Percentiles rank a stretch among this genome's conserved stretches.
phyloP scores from a whole-genome alignment of 768 basidiomycete genomes.

The Panaeolus papilionaceus region DNA sequence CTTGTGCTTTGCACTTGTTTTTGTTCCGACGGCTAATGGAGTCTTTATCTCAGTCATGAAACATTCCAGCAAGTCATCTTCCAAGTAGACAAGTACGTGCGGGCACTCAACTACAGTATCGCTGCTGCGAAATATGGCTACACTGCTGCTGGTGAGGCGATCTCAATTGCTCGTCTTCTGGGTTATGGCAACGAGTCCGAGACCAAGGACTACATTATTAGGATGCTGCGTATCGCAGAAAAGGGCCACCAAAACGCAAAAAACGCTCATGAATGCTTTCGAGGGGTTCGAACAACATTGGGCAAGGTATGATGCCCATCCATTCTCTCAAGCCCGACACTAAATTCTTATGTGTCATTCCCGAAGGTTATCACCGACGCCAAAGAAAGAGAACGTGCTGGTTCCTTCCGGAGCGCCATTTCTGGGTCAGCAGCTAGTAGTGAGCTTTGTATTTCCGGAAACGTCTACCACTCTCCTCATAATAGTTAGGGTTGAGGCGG shows the following conservation, averaged over 20 bases:
- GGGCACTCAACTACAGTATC: conserved; percentile 20
- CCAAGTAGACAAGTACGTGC: conserved; percentile 19
- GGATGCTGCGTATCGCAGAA: conserved; percentile 19
- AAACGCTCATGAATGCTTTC: conserved; percentile 16
- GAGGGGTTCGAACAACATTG: conserved; percentile 20
- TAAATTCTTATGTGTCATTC: too few species aligned
- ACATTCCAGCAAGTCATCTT: background rate
- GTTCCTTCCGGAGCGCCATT: too few species aligned
- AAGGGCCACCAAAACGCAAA: conserved; percentile 18
- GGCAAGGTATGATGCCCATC: background rate
- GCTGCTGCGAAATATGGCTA: conserved; percentile 20
- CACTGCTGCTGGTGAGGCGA: conserved; percentile 19
- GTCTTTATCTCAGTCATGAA: background rate
- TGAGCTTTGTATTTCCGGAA: too few species aligned
- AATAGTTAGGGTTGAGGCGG: background rate
- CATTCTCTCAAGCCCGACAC: too few species aligned
- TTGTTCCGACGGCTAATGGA: too few species aligned
- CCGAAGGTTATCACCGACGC: too few species aligned
- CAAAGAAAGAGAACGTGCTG: too few species aligned
- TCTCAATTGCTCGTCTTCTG: conserved; percentile 13
- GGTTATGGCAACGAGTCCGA: conserved; percentile 32
- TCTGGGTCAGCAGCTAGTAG: too few species aligned
- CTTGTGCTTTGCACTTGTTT: too few species aligned
- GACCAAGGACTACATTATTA: conserved; percentile 35
- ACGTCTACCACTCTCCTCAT: too few species aligned